Evolutionary conservation across 139 green algal genomes (phyloP).

Genomic region (Chlorokybus atmophyticus): DNA sequence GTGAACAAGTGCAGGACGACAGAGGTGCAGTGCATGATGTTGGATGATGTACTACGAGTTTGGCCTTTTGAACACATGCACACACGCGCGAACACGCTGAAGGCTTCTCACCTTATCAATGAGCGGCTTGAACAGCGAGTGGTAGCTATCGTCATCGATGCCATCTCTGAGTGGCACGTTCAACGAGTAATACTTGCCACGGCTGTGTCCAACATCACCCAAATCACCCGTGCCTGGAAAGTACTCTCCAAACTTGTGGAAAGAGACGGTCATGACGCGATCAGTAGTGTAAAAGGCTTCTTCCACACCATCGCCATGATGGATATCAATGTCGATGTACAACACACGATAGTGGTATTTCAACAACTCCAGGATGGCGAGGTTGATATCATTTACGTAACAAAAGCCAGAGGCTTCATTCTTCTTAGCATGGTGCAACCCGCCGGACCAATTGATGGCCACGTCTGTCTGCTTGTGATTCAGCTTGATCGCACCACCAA

Average conservation of each 20-base stretch:
- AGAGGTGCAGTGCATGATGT: too few relatives aligned
- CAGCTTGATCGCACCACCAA: constrained; percentile 71
- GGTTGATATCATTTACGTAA: constrained; percentile 98
- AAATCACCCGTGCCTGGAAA: constrained; percentile 87
- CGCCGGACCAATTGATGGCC: constrained; percentile 92
- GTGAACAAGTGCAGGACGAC: neutral
- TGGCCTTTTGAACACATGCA: too few relatives aligned
- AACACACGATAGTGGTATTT: constrained; percentile 68
- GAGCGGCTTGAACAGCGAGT: constrained; percentile 58
- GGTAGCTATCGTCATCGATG: constrained; percentile 74
- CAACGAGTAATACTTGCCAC: constrained; percentile 75
- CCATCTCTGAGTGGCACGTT: constrained; percentile 90
- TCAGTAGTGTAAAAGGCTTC: constrained; percentile 98
- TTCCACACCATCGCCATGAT: constrained; percentile 96
- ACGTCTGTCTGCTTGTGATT: constrained; percentile 76
- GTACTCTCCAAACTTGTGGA: constrained; percentile 97
- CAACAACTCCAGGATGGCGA: constrained; percentile 89
- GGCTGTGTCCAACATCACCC: constrained; percentile 56
- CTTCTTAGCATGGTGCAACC: constrained; percentile 94
- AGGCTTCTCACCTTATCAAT: constrained; percentile 26
- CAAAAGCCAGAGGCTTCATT: constrained; percentile 74
- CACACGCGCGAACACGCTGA: too few relatives aligned
- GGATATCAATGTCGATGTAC: constrained; percentile 93
- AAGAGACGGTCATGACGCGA: constrained; percentile 81
- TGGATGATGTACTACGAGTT: too few relatives aligned